Evolutionary conservation across 352 stramenopile species (phyloP), one percentile per base, ranked within the genome.

Genomic region (Phytophthora tubulina): DNA sequence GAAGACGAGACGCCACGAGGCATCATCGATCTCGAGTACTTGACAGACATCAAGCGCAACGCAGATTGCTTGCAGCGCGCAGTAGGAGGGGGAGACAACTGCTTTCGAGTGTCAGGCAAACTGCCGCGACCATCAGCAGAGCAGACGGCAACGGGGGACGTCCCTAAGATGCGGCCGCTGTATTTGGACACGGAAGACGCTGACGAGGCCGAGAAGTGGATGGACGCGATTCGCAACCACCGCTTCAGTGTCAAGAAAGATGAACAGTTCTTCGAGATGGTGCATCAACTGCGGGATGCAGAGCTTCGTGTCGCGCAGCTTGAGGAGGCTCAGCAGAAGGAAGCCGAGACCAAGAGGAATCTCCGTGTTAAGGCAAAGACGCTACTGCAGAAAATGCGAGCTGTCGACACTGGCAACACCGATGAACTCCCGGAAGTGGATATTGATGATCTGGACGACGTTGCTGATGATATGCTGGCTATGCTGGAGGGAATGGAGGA

Each of bases 11-110:
- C 79, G 27, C 89, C 89, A 49, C 78, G 88, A 41, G 89, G 87
- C 2, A 81, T 95, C 17, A 88, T 96, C 50, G 89, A 96, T 61
- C 63, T 94, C 36, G 86, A 94, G 77, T 96, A 91, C 57, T 65
- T 95, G 30, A 79, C 75, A 35, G 85, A 96, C 66, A 70, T 96
- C 50, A 88, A 88, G 31, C 86, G 79, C 73, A 94, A 95, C 62
- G 69, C 73, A 49, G 85, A 95, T 46, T 95, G 88, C 44, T 61
- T 92, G 48, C 85, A 95, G 67, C 85, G 86, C n/a, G 82, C 80
- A 31, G 79, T 94, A 2, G 85, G 85, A 0, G 88, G 76, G 45
- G 81, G 84, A 31, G 72, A 88, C 56, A 72, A 88, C 54, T 90
- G 83, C 48, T 94, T 95, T 60, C 88, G 88, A 53, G 75, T 95